Percentiles rank a stretch among this genome's conserved stretches.
These are phyloP conservation scores for Monilinia fructigena DNA, from an alignment of 2,329 filamentous ascomycete genomes.

Conservation along the genomic window DNA sequence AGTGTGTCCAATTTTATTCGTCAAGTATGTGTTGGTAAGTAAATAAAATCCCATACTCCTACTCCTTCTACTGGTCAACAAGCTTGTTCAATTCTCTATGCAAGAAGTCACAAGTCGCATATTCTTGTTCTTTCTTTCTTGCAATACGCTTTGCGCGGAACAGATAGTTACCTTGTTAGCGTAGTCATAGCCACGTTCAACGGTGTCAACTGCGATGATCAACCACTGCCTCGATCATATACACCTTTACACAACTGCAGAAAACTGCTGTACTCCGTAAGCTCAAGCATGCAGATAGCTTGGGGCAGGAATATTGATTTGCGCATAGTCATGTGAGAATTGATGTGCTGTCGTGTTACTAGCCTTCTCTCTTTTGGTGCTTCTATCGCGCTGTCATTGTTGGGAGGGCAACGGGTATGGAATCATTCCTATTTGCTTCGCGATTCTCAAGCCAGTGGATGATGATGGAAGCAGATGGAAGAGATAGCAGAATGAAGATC, in stretches of 20 bases:
- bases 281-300: constrained; percentile 6
- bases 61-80: constrained; percentile 5
- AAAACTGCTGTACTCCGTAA: constrained; percentile 5
- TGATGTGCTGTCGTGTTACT: constrained; percentile 21
- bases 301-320: constrained; percentile 20
- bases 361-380: constrained; percentile 15
- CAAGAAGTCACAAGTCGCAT: constrained; percentile 21
- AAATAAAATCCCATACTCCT: constrained; percentile 8
- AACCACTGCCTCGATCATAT: constrained; percentile 1
- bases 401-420: constrained; percentile 10
- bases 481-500: not conserved
- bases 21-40: constrained; percentile 74
- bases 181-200: constrained; percentile 20
- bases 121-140: not conserved
- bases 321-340: constrained; percentile 19
- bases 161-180: constrained; percentile 9
- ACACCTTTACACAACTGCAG: constrained; percentile 4
- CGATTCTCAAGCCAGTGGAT: not conserved
- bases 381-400: constrained; percentile 18
- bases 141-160: constrained; percentile 11
- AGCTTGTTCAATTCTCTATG: constrained; percentile 12
- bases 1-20: constrained; percentile 79
- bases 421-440: constrained; percentile 1
- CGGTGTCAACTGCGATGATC: constrained; percentile 12
- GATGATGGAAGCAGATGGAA: not conserved